A percentile compares a stretch with the other conserved stretches of the same genome.
These are phyloP conservation scores for Sonneratia caseolaris DNA, from an alignment of 345 rosid genomes.

Conservation along the genomic window DNA sequence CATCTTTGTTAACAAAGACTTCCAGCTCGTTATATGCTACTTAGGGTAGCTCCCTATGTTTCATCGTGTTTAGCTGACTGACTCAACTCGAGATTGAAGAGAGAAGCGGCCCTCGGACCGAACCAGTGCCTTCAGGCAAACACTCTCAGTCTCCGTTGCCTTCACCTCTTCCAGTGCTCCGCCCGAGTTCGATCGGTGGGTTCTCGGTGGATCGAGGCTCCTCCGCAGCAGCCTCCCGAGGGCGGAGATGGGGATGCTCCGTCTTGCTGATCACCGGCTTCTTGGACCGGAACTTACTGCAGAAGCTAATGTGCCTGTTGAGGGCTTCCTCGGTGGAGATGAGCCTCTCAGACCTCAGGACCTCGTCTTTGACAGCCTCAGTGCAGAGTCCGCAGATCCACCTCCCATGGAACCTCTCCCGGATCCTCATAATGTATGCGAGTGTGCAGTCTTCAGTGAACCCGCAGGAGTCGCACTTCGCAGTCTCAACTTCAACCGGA, in stretches of 20 bases:
- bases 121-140: not conserved
- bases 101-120: constrained; percentile 14
- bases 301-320: constrained; percentile 36
- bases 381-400: constrained; percentile 63
- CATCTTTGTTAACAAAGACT: not conserved
- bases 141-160: not conserved
- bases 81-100: constrained; percentile 7
- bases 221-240: constrained; percentile 49
- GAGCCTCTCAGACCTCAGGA: constrained; percentile 28
- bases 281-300: constrained; percentile 24
- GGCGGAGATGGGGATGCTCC: constrained; percentile 59
- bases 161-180: constrained; percentile 22
- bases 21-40: not conserved
- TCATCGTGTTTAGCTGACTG: not conserved
- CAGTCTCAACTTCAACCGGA: constrained; percentile 29
- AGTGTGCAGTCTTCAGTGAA: constrained; percentile 60
- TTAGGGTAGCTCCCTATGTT: not conserved
- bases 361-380: constrained; percentile 57
- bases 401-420: constrained; percentile 43
- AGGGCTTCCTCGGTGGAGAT: constrained; percentile 54
- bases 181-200: constrained; percentile 32
- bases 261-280: constrained; percentile 13
- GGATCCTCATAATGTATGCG: constrained; percentile 33
- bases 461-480: constrained; percentile 50
- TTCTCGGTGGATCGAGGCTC: constrained; percentile 39